Evolutionary conservation across 495 filamentous ascomycete species (phyloP).

Genomic region (Glonium stellatum): DNA sequence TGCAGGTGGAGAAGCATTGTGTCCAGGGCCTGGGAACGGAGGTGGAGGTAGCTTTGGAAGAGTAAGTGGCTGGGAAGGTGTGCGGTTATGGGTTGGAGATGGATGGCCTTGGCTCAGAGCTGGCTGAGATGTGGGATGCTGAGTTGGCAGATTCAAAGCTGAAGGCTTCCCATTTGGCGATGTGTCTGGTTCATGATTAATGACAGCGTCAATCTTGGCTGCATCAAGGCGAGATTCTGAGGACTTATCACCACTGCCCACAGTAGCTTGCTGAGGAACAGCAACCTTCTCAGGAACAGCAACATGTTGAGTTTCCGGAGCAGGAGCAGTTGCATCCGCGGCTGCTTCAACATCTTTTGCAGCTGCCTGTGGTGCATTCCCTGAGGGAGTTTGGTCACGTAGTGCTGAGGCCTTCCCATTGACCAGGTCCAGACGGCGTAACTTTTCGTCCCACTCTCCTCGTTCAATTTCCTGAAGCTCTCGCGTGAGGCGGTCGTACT

Average conservation of each 20-base stretch:
- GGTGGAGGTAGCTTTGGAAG: constrained; percentile 17
- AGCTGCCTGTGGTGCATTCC: constrained; percentile 4
- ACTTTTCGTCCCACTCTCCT: constrained; percentile 45
- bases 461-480: constrained; percentile 65
- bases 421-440: constrained; percentile 11
- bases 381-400: constrained; percentile 21
- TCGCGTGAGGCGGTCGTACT: constrained; percentile 53
- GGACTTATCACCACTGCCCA: background rate
- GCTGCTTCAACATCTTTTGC: background rate
- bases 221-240: constrained; percentile 4
- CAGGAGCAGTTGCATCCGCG: background rate
- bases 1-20: constrained; percentile 9
- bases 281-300: background rate
- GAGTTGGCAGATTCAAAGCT: background rate
- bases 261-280: background rate
- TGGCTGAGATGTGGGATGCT: constrained; percentile 7
- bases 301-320: background rate
- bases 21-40: constrained; percentile 9
- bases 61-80: constrained; percentile 6
- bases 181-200: constrained; percentile 24
- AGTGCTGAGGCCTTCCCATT: constrained; percentile 17
- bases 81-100: constrained; percentile 12
- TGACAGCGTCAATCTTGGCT: constrained; percentile 24
- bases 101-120: background rate
- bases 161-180: constrained; percentile 20